Conservation (phyloP, 306 rosid species). For the Mimosa pudica region DNA sequence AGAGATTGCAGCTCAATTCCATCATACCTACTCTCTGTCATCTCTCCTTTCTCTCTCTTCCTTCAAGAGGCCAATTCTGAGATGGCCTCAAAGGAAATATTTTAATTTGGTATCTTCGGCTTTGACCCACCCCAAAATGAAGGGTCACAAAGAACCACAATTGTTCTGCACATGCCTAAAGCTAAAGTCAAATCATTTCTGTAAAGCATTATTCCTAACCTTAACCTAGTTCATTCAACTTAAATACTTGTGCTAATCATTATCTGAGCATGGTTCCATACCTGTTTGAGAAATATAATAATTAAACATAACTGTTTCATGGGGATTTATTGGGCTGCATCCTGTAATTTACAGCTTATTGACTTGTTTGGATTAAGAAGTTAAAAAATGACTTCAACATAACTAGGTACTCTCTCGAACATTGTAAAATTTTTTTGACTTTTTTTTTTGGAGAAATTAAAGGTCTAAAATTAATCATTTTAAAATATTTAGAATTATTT, state of each 20-base stretch:
- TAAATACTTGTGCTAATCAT: constrained; percentile 3
- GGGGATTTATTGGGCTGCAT: background rate
- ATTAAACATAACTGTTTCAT: background rate
- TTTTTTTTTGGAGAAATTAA: too few species aligned
- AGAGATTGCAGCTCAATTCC: constrained; percentile 37
- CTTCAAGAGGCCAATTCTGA: constrained; percentile 2
- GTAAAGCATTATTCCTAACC: constrained; percentile 35
- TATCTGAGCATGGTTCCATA: constrained; percentile 12
- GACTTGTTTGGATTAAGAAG: too few species aligned
- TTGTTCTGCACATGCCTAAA: constrained; percentile 56
- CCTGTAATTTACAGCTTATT: background rate
- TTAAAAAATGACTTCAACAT: too few species aligned
- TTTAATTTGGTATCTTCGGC: constrained; percentile 22
- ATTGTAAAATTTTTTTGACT: too few species aligned
- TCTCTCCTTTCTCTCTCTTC: background rate
- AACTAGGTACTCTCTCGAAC: too few species aligned
- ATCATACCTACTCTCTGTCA: constrained; percentile 29
- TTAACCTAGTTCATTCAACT: constrained; percentile 28
- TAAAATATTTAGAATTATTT: too few species aligned
- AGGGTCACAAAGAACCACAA: constrained; percentile 20
- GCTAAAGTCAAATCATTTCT: constrained; percentile 35
- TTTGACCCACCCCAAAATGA: constrained; percentile 35
- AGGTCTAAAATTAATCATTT: too few species aligned
- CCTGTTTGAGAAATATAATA: background rate
- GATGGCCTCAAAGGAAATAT: constrained; percentile 17